Base-by-base conservation (phyloP, 441 rosid genomes). In the Croton setiger region DNA sequence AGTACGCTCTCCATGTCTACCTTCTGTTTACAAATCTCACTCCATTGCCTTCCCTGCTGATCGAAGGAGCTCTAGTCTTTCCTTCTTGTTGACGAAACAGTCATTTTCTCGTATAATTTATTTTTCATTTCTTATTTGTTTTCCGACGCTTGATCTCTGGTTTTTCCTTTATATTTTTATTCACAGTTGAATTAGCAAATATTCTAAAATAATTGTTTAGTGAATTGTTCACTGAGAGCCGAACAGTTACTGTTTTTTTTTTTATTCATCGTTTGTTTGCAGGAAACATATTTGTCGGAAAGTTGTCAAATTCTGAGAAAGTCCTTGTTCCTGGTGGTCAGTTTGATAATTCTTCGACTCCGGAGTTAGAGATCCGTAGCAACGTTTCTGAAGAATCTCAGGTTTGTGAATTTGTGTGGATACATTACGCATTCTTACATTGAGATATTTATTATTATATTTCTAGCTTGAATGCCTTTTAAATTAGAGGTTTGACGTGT, bases 211-310 rank as follows among this genome's bases (percentile, higher is more conserved):
- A 14, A 0, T 14, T 14, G 20, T 11, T 21, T 55, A 7, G 58
- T 21, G 7, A 15, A 21, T 9, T 10, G 33, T 17, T 55, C 18
- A 20, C 44, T 64, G 8, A 39, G 8, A 39, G 43, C 9, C 7
- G 10, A 39, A 39, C 8, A 39, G 7, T 39, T 39, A 7, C 10
- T 39, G 10, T 9, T 41, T 0, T 10, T 48, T 20, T 11, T 49
- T 44, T 51, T 5, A 5, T 20, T 23, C 69, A 69, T 64, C 73
- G 70, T 75, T 80, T 80, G 52, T 81, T 76, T 83, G 78, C 79
- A 92, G 98, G 94, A 76, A 92, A 86, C 82, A 74, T 86, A 44
- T 79, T 78, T 77, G 86, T 86, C 76, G 86, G 80, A 78, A 87
- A 80, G 73, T 80, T 86, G 64, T 81, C 96, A 53, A 71, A 89